These are phyloP conservation scores for Wickerhamiella vanderwaltii DNA, from an alignment of 805 yeast species.

Conservation along the genomic window DNA sequence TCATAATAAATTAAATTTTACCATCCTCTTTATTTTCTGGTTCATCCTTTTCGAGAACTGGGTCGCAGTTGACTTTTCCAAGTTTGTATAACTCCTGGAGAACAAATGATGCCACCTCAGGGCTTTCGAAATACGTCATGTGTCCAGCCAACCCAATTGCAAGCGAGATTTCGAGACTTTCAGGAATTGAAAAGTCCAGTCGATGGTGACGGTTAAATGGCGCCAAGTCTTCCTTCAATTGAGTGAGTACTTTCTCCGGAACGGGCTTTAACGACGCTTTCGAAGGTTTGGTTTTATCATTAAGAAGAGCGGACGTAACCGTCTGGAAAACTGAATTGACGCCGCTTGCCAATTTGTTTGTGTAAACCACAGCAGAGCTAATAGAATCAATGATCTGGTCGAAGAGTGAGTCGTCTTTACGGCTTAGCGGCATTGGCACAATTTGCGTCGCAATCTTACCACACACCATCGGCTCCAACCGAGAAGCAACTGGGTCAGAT, in stretches of 20 bases:
- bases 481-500: conserved; percentile 82
- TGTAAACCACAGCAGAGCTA: conserved; percentile 6
- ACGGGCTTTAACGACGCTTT: conserved; percentile 12
- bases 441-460: conserved; percentile 40
- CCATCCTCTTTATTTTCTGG: background rate
- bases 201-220: conserved; percentile 60
- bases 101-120: conserved; percentile 70
- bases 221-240: conserved; percentile 29
- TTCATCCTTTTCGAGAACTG: background rate
- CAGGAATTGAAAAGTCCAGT: conserved; percentile 68
- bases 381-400: conserved; percentile 23
- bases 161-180: conserved; percentile 66
- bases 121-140: conserved; percentile 75
- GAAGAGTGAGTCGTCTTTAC: conserved; percentile 28
- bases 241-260: conserved; percentile 4
- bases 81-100: conserved; percentile 39
- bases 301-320: conserved; percentile 12
- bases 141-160: conserved; percentile 78
- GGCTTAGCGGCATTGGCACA: conserved; percentile 37
- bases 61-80: conserved; percentile 53
- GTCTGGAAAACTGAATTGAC: conserved; percentile 21
- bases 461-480: conserved; percentile 73
- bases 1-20: background rate
- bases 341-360: conserved; percentile 32
- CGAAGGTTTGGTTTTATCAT: conserved; percentile 11